Base-by-base conservation (phyloP, 75 land plant genomes). In the Cunninghamia lanceolata region DNA sequence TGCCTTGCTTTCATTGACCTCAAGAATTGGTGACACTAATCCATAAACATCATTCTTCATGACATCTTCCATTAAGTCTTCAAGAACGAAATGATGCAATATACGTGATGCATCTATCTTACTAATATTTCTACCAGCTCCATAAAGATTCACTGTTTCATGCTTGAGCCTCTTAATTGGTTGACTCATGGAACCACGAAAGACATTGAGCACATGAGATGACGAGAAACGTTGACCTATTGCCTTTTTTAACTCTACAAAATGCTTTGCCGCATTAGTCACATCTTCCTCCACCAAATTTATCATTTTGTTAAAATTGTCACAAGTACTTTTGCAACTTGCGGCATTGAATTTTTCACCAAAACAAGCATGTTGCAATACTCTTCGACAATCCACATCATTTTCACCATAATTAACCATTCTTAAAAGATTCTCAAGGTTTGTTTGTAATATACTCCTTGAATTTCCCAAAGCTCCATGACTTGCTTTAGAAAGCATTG, bases 371-470 rank as follows among this genome's bases (percentile, higher is more conserved):
- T 96, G 95, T 88, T 98, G 99, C 30, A 95, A 85, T 32, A 98
- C 89, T 71, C 99, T 92, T 47, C 99, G 94, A 84, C 99, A 98
- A 83, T 98, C 99, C 53, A 95, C 96, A 84, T 95, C 95, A 88
- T 98, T 98, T 87, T 98, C 99, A 88, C 97, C 95, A 82, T 98
- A 98, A 82, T 95, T 92, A 42, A 95, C 97, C 99, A 98, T 98
- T 40, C 93, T 91, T 32, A 90, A 86, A 59, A 98, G 93, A 89
- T 98, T 98, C 63, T 98, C 99, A 54, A 93, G 90, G 78, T 98
- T 96, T 77, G 97, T 94, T 82, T 95, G 93, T 71, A 91, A 53
- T 32, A 91, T 63, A 53, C 90, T 91, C 32, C 90, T 90, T 32
- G 88, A 75, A 84, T 84, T 87, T 30, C 90, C 56, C 30, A 50